Evolutionary conservation across 768 basidiomycete genomes (phyloP).

Genomic region (Leucosporidium creatinivorum): DNA sequence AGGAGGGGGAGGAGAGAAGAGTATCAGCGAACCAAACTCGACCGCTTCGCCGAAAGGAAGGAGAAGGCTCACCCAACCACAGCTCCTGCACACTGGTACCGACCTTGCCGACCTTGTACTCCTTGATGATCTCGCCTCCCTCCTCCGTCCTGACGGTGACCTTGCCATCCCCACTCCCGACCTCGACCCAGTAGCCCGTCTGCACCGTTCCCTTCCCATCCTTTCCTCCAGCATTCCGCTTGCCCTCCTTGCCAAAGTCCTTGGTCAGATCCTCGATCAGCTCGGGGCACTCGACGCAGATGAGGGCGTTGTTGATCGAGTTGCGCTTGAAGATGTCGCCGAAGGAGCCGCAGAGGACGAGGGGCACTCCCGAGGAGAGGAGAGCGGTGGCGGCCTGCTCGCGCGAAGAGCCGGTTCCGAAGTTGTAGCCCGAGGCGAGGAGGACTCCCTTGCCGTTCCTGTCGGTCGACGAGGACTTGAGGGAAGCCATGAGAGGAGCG

Average conservation of each 20-base stretch:
- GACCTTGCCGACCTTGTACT: slow-evolving; percentile 62
- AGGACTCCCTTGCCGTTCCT: slow-evolving; percentile 53
- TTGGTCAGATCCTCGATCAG: slow-evolving; percentile 76
- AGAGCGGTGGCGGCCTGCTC: slow-evolving; percentile 98
- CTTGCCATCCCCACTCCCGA: slow-evolving; percentile 64
- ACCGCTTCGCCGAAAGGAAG: neutral
- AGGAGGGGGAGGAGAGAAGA: too few relatives aligned
- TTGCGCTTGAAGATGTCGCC: slow-evolving; percentile 99
- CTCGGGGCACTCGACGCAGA: slow-evolving; percentile 87
- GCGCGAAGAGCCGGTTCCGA: slow-evolving; percentile 95
- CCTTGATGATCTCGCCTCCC: slow-evolving; percentile 51
- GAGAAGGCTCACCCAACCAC: slow-evolving; percentile 57
- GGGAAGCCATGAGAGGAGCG: slow-evolving; percentile 51
- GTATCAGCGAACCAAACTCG: neutral
- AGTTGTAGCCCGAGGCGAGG: slow-evolving; percentile 91
- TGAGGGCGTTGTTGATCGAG: slow-evolving; percentile 95
- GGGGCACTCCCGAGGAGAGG: slow-evolving; percentile 81
- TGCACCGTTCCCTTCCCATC: slow-evolving; percentile 80
- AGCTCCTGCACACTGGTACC: slow-evolving; percentile 94
- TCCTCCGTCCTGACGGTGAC: slow-evolving; percentile 52
- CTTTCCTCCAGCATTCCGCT: slow-evolving; percentile 67
- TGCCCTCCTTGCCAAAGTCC: slow-evolving; percentile 63
- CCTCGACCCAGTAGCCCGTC: slow-evolving; percentile 55
- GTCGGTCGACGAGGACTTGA: slow-evolving; percentile 35
- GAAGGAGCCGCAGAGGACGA: slow-evolving; percentile 95